A percentile compares a stretch with the other conserved stretches of the same genome.
These are phyloP conservation scores for Leccinum subrobustum DNA, from an alignment of 1,284 basidiomycete genomes.

Conservation along the genomic window DNA sequence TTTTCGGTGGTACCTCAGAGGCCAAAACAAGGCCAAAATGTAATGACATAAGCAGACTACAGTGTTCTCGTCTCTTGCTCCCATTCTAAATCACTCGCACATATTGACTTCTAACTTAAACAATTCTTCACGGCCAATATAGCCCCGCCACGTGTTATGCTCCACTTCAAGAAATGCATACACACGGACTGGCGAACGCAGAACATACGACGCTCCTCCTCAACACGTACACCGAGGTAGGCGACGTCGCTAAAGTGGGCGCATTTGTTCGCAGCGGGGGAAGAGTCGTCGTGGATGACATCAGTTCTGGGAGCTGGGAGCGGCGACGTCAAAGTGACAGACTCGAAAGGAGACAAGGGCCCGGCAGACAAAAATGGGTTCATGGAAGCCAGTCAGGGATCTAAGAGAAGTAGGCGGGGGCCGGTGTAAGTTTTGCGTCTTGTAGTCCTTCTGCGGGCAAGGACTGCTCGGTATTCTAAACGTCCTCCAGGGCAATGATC, in stretches of 20 bases:
- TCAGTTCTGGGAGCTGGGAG: constrained; percentile 47
- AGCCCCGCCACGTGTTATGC: constrained; percentile 85
- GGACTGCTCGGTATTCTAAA: neutral
- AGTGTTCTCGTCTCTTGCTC: neutral
- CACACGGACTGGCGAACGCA: constrained; percentile 86
- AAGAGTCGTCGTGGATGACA: constrained; percentile 90
- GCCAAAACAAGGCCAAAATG: too few species aligned
- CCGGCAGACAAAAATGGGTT: constrained; percentile 39
- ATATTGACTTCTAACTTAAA: constrained; percentile 7
- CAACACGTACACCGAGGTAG: constrained; percentile 97
- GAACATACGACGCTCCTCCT: constrained; percentile 96
- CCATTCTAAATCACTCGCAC: neutral
- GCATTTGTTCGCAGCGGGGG: constrained; percentile 90
- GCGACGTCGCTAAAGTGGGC: constrained; percentile 87
- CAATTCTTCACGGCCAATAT: constrained; percentile 97
- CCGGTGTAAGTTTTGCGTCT: constrained; percentile 55
- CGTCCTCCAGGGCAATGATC: neutral
- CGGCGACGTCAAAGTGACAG: constrained; percentile 2
- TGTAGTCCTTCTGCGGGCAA: neutral
- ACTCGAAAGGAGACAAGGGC: constrained; percentile 21
- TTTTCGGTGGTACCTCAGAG: constrained; percentile 40
- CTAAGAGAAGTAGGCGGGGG: constrained; percentile 72
- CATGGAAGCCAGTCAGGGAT: constrained; percentile 77
- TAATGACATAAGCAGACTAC: too few species aligned
- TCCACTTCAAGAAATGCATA: constrained; percentile 94